Evolutionary conservation across 305 asterid species (phyloP).

Genomic region (Solanum aculeatissimum): DNA sequence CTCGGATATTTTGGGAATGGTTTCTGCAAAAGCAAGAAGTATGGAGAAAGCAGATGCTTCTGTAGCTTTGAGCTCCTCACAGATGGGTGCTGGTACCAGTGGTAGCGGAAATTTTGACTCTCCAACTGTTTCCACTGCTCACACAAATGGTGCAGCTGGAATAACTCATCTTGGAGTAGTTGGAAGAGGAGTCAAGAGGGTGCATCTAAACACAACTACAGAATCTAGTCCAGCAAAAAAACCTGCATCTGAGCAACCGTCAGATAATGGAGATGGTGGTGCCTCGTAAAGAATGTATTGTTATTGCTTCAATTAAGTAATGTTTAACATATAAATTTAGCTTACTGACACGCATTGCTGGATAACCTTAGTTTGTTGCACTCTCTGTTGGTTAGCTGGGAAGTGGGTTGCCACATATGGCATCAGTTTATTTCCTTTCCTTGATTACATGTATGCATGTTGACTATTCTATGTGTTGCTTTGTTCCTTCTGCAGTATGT

Average conservation of each 20-base stretch:
- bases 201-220: constrained; percentile 35
- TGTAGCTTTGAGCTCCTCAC: constrained; percentile 39
- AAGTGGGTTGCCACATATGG: neutral
- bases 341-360: neutral
- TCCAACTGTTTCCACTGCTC: constrained; percentile 55
- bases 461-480: neutral
- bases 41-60: constrained; percentile 21
- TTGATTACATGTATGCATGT: neutral
- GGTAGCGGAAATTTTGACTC: constrained; percentile 30
- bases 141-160: constrained; percentile 38
- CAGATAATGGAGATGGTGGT: constrained; percentile 27
- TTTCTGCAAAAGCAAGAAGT: constrained; percentile 48
- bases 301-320: neutral
- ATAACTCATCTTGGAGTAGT: constrained; percentile 89
- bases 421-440: neutral
- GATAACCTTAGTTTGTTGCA: neutral
- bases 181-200: constrained; percentile 95
- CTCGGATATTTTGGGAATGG: constrained; percentile 49
- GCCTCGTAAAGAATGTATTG: constrained; percentile 14
- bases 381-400: neutral
- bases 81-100: constrained; percentile 20
- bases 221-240: constrained; percentile 42
- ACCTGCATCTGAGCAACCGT: constrained; percentile 41
- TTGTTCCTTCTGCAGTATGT: neutral
- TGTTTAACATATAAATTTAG: neutral